Conservation (phyloP, 495 filamentous ascomycete species). For the Tetracladium setigerum region DNA sequence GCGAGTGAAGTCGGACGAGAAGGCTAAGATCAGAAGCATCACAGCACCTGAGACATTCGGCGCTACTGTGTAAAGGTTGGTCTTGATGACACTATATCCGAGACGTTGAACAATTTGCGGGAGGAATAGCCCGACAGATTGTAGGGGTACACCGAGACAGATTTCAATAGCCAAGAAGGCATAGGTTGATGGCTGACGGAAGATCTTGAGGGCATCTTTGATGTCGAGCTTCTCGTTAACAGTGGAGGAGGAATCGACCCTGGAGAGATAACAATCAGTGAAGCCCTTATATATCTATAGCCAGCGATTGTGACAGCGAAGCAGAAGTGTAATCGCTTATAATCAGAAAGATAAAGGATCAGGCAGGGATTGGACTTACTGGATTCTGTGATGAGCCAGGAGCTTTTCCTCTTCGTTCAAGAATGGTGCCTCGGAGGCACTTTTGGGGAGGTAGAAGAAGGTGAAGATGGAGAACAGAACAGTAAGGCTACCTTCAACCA, state of each 20-base stretch:
- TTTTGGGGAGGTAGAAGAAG: constrained; percentile 63
- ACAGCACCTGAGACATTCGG: constrained; percentile 63
- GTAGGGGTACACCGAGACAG: constrained; percentile 69
- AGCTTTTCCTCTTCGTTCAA: constrained; percentile 56
- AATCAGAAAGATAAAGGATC: no score
- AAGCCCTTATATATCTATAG: no score
- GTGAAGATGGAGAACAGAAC: constrained; percentile 58
- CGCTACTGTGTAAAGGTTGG: constrained; percentile 72
- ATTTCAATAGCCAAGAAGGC: constrained; percentile 56
- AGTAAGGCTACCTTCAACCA: constrained; percentile 63
- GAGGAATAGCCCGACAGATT: constrained; percentile 63
- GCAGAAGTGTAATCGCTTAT: no score
- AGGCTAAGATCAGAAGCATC: constrained; percentile 62
- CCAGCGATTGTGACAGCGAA: no score
- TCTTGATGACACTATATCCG: constrained; percentile 56
- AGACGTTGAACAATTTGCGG: constrained; percentile 65
- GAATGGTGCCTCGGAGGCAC: constrained; percentile 55
- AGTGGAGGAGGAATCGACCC: constrained; percentile 58
- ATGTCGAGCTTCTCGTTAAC: constrained; percentile 67
- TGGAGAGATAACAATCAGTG: no score
- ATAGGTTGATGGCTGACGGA: constrained; percentile 13
- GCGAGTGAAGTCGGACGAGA: constrained; percentile 54
- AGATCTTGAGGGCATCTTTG: constrained; percentile 44
- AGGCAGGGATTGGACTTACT: no score
- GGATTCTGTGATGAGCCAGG: constrained; percentile 63